Conservation (phyloP, 2,329 filamentous ascomycete genomes). For the Xylaria digitata region DNA sequence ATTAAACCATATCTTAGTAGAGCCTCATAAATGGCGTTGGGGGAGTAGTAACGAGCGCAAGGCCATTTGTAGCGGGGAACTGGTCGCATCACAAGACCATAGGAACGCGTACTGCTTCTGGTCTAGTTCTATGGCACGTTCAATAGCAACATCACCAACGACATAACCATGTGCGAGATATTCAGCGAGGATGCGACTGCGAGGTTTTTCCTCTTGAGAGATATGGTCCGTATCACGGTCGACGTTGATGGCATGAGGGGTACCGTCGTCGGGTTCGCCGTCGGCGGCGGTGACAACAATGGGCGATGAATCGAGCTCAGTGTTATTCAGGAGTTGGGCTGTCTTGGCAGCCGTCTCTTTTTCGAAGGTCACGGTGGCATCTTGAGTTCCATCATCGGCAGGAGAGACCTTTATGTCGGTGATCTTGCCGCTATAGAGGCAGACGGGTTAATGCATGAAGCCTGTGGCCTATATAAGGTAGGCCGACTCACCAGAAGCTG, state of each 20-base stretch:
- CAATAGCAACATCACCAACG: constrained; percentile 78
- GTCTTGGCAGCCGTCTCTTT: constrained; percentile 98
- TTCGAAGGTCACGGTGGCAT: constrained; percentile 94
- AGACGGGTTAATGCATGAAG: constrained; percentile 12
- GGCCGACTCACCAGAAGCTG: constrained; percentile 80
- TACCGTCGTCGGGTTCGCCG: constrained; percentile 71
- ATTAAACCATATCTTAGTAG: background rate
- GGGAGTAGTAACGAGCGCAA: background rate
- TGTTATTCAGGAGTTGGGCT: constrained; percentile 95
- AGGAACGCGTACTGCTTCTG: constrained; percentile 70
- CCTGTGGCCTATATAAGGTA: constrained; percentile 3
- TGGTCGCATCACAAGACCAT: background rate
- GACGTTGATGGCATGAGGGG: constrained; percentile 63
- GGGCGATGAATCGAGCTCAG: constrained; percentile 87
- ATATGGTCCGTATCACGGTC: constrained; percentile 76
- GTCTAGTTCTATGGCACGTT: constrained; percentile 88
- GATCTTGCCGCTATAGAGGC: constrained; percentile 82
- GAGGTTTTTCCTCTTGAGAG: constrained; percentile 96
- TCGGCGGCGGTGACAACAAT: constrained; percentile 78
- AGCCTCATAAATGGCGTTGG: too few relatives aligned
- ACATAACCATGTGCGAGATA: constrained; percentile 96
- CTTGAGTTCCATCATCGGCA: constrained; percentile 73
- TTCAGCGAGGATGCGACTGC: constrained; percentile 91
- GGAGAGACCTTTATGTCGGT: constrained; percentile 80
- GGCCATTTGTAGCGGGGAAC: background rate